Percentiles rank a stretch among this genome's conserved stretches.
Evolutionary conservation across 73 alveolate species (phyloP).

Genomic region (Tetrahymena elliotti): DNA sequence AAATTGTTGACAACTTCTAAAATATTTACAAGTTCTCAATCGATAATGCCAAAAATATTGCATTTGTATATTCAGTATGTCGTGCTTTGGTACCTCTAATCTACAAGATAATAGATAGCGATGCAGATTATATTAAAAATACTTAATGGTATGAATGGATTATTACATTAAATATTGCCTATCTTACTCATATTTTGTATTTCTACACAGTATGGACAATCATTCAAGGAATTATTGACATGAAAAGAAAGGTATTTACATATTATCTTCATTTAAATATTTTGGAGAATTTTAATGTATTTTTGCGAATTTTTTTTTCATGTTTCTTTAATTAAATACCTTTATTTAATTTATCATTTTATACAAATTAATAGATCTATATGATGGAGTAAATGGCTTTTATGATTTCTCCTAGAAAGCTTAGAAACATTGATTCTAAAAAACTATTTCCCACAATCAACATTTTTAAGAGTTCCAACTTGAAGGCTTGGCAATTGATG

Average conservation of each 20-base stretch:
- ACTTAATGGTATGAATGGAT: background rate
- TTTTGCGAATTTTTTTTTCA: background rate
- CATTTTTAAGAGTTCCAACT: background rate
- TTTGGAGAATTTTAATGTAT: background rate
- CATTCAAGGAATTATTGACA: background rate
- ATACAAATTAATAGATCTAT: background rate
- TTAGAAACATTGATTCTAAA: background rate
- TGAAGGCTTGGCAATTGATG: background rate
- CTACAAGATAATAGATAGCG: background rate
- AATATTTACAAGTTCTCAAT: background rate
- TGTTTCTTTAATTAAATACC: no score
- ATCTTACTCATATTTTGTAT: background rate
- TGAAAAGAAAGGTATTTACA: background rate
- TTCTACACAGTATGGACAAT: background rate
- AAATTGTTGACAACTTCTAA: background rate
- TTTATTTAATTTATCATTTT: background rate
- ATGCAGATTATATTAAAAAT: background rate
- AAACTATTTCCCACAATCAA: background rate
- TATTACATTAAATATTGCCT: background rate
- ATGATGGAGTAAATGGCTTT: background rate
- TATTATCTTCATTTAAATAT: background rate
- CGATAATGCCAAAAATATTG: background rate
- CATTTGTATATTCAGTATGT: background rate
- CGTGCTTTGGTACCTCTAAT: background rate
- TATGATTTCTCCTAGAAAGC: background rate